Base-by-base conservation (phyloP, 163 green algal genomes). In the Scenedesmus sp. region DNA sequence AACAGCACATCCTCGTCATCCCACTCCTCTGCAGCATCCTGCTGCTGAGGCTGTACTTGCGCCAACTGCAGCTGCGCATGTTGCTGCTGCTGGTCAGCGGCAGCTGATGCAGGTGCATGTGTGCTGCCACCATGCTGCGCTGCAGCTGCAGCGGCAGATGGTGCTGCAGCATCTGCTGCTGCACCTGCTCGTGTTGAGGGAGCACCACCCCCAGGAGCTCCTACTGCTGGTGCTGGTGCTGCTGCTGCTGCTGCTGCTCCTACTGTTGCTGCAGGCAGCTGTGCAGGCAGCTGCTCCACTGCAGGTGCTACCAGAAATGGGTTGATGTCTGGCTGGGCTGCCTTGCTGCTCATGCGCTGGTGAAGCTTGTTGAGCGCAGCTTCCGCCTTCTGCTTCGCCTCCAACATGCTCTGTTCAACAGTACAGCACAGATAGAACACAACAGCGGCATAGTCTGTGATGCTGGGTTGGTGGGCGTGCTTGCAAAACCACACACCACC, bases 371-470 rank as follows among this genome's bases (percentile, higher is more conserved):
- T 80, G 24, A 92, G 87, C 24, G 92, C 87, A 40, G 87, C 90
- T 59, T 93, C 90, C 16, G 92, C 86, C 85, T 93, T 88, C 78
- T 92, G 92, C 68, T 93, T 94, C 16, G 87, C 85, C 1, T 82
- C 89, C 46, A 94, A 51, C 83, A 93, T 87, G 61, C 86, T 94
- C 89, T 93, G 89, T 40, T 72, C 61, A 56, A 76, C 79, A 59
- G 20, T 40, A 30, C 83, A 68, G 35, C 33, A 18, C 44, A 10
- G 51, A 6, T 12, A 33, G 6, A 80, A 33, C 37, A 73, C 7
- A n/a, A n/a, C 40, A 56, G 73, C 40, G 43, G 73, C 73, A 51
- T 9, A 10, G 12, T n/a, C 2, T 33, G 24, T 10, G 3, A 56
- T 22, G 51, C 24, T 1, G 13, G 1, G 13, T 61, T 61, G 9